Base-by-base conservation (phyloP, 805 yeast genomes). In the Lipomyces oligophaga region DNA sequence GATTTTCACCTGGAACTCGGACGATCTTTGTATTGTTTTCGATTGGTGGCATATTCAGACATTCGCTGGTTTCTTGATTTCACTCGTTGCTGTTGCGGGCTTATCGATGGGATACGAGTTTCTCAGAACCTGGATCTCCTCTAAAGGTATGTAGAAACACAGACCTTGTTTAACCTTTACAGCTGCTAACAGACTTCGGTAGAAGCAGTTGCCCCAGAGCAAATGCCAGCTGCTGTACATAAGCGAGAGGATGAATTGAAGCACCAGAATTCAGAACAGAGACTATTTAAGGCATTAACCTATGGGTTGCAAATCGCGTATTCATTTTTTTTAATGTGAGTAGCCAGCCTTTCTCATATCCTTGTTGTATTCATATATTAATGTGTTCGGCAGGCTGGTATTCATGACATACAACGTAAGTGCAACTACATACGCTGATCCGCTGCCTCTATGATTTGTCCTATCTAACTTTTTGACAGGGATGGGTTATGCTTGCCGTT, bases 401-500 rank as follows among this genome's bases (percentile, higher is more conserved):
- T 85, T 85, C 58, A 85, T 85, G 95, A 83, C 90, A 4, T 85
- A 83, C 63, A 85, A 85, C 61, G 72, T 61, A 41, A 31, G 63
- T 34, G 20, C 8, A n/a, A n/a, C n/a, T n/a, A n/a, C n/a, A n/a
- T n/a, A n/a, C n/a, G n/a, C n/a, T n/a, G n/a, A n/a, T n/a, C n/a
- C n/a, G n/a, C n/a, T n/a, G n/a, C n/a, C n/a, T n/a, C n/a, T n/a
- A n/a, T n/a, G n/a, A n/a, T n/a, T n/a, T n/a, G n/a, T n/a, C n/a
- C n/a, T n/a, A n/a, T n/a, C n/a, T n/a, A n/a, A n/a, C n/a, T n/a
- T n/a, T n/a, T n/a, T n/a, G n/a, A n/a, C 21, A 61, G 64, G 85
- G 90, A 10, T 85, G 89, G 89, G 74, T 80, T 27, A 84, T 85
- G 93, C 38, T 78, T 5, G 79, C 90, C 2, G 84, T 83, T 7